Conservation (phyloP, 805 yeast species). For the Ogataea henricii region DNA sequence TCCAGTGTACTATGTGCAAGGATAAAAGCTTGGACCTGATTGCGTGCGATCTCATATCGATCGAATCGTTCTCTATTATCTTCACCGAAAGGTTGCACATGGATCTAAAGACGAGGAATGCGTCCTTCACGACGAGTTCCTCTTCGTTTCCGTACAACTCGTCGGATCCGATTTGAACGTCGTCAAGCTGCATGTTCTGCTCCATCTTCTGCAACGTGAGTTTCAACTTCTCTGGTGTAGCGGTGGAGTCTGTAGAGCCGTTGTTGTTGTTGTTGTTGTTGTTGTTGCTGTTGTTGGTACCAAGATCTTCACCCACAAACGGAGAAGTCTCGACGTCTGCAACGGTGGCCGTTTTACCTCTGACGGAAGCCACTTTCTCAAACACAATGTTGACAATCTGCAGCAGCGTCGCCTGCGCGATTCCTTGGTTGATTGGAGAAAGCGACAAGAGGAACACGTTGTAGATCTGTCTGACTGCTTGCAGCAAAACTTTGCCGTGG, state of each 20-base stretch:
- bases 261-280: background rate
- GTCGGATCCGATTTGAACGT: conserved; percentile 49
- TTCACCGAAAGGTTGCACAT: conserved; percentile 93
- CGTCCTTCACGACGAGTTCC: conserved; percentile 81
- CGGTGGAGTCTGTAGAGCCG: background rate
- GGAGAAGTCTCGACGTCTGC: background rate
- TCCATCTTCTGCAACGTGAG: conserved; percentile 65
- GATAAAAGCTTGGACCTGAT: conserved; percentile 90
- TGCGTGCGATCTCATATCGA: conserved; percentile 88
- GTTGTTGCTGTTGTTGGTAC: background rate
- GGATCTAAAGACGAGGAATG: conserved; percentile 88
- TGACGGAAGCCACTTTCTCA: conserved; percentile 52
- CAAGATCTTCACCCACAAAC: conserved; percentile 7
- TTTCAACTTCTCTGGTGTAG: conserved; percentile 14
- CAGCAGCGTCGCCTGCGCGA: conserved; percentile 92
- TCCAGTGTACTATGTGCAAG: conserved; percentile 82
- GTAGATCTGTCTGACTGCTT: conserved; percentile 91
- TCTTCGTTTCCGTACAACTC: conserved; percentile 53
- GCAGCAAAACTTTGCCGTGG: conserved; percentile 85
- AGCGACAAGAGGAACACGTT: conserved; percentile 86
- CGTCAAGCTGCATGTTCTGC: conserved; percentile 51
- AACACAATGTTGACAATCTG: conserved; percentile 87
- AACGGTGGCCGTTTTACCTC: conserved; percentile 8
- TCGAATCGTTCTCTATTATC: conserved; percentile 69
- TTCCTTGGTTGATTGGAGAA: conserved; percentile 81